Evolutionary conservation across 495 filamentous ascomycete genomes (phyloP), one percentile per base, ranked within the genome.

Genomic region (Schizothecium vesticola): DNA sequence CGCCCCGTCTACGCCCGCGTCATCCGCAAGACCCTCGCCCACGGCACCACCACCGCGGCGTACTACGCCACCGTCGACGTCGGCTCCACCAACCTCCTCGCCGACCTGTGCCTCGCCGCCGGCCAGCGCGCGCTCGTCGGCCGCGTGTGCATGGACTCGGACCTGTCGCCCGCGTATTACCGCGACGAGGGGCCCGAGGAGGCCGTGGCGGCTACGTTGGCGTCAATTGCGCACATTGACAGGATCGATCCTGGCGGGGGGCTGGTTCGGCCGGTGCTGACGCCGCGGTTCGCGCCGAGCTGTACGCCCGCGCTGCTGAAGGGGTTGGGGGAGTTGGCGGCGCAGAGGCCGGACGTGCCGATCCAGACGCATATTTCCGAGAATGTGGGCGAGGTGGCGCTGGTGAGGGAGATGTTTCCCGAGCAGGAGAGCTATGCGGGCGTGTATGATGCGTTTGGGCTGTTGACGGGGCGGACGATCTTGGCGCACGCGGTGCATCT

Each of bases 301-400:
- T 97, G 95, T 71, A 85, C 87, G 0, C 66, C 76, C 0, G 78
- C 85, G 5, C 80, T 88, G 13, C 83, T 99, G 72, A 19, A 72
- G 4, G 76, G 71, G 0, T 86, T 97, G 1, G 94, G 89, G 23
- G 69, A 78, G 4, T 80, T 97, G 1, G 88, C 90, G 0, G 74
- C 76, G 10, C 81, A 86, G 31, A 86, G 63, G 36, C 84, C 13
- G 76, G 16, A 79, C 9, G 77, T 94, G 0, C 88, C 88, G 13
- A 85, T 93, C 61, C 95, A 99, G 79, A 99, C 95, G 1, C 95
- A 99, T 79, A 90, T 99, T 76, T 88, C 89, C 0, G 95, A 99
- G 76, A 98, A 96, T 79, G 80, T 73, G 3, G 75, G 80, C 72
- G 95, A 99, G 78, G 73, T 92, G 59, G 79, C 76, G 3, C 85